Evolutionary conservation across 345 rosid genomes (phyloP).

Genomic region (Pseudoturritis turrita): DNA sequence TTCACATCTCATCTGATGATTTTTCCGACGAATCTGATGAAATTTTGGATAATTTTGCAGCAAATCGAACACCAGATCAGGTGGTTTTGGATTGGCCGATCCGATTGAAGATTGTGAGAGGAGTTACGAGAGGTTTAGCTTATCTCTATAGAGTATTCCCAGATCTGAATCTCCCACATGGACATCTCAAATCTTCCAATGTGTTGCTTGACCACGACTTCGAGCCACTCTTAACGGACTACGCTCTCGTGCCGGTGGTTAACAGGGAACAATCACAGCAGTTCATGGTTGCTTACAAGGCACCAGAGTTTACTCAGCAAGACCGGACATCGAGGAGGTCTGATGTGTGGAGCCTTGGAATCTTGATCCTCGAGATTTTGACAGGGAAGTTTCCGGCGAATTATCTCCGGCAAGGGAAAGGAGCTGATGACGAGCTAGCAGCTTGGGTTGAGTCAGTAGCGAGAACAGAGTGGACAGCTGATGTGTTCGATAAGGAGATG

Average conservation of each 20-base stretch:
- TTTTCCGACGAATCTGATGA: background rate
- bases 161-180: slow-evolving; percentile 52
- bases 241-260: slow-evolving; percentile 50
- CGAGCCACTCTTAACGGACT: slow-evolving; percentile 61
- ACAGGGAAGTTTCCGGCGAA: slow-evolving; percentile 87
- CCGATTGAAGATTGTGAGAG: slow-evolving; percentile 69
- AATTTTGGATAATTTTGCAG: slow-evolving; percentile 30
- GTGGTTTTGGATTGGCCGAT: slow-evolving; percentile 68
- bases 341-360: slow-evolving; percentile 90
- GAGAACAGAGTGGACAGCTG: slow-evolving; percentile 77
- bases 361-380: slow-evolving; percentile 66
- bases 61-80: slow-evolving; percentile 40
- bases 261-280: slow-evolving; percentile 65
- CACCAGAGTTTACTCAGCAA: slow-evolving; percentile 61
- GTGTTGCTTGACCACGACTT: slow-evolving; percentile 52
- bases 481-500: slow-evolving; percentile 84
- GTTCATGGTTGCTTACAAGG: slow-evolving; percentile 69
- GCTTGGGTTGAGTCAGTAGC: slow-evolving; percentile 77
- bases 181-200: slow-evolving; percentile 86
- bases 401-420: slow-evolving; percentile 58
- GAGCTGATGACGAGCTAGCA: slow-evolving; percentile 49
- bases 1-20: background rate
- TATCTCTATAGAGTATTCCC: slow-evolving; percentile 63
- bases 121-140: slow-evolving; percentile 66
- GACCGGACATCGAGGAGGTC: slow-evolving; percentile 52